Percentiles rank a stretch among this genome's conserved stretches.
phyloP scores from a whole-genome alignment of 2,329 filamentous ascomycete genomes.

The Colletotrichum tabaci region DNA sequence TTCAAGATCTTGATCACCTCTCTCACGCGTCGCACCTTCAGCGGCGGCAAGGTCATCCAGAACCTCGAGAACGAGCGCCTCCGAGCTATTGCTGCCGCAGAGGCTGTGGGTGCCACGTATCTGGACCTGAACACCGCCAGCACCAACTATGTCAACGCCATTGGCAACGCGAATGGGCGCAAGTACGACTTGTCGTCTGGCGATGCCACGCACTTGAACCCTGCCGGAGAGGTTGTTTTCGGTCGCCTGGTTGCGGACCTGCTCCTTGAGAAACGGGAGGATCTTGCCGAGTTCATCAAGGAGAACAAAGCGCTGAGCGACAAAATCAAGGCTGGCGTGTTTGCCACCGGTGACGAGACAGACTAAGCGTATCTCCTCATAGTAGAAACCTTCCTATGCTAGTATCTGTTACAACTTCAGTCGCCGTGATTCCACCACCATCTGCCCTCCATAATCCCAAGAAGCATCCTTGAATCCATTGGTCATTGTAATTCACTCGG shows the following conservation, averaged over 20 bases:
- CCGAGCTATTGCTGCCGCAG: constrained; percentile 64
- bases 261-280: constrained; percentile 50
- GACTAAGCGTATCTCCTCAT: not conserved
- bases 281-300: constrained; percentile 47
- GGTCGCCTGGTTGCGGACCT: constrained; percentile 70
- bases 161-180: constrained; percentile 62
- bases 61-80: constrained; percentile 63
- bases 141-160: constrained; percentile 65
- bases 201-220: constrained; percentile 72
- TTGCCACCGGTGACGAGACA: constrained; percentile 46
- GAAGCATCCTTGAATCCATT: no score
- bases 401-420: not conserved
- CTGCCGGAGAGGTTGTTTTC: constrained; percentile 68
- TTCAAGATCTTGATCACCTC: constrained; percentile 59
- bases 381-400: no score
- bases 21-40: constrained; percentile 65
- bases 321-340: constrained; percentile 51
- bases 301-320: constrained; percentile 52
- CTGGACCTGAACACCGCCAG: constrained; percentile 68
- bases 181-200: constrained; percentile 61
- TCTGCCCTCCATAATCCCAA: no score
- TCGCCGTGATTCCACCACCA: no score
- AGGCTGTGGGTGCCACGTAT: constrained; percentile 52
- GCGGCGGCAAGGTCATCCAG: constrained; percentile 61
- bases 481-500: no score